phyloP scores from a whole-genome alignment of 257 asterid genomes.

The Scutellaria barbata region DNA sequence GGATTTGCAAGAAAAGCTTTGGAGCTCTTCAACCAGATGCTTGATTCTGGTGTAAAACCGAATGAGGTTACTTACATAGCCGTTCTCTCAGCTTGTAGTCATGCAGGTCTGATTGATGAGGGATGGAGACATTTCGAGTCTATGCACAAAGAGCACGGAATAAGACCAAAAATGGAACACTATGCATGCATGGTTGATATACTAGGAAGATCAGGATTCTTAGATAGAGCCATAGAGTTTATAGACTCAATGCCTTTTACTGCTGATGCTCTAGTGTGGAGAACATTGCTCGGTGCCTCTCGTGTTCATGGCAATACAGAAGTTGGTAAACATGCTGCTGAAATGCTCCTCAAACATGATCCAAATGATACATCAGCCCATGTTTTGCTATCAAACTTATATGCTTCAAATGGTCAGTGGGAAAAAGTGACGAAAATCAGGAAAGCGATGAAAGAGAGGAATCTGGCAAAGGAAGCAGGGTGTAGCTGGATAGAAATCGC shows the following conservation, averaged over 20 bases:
- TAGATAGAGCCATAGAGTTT: slow-evolving; percentile 61
- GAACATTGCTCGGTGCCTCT: slow-evolving; percentile 89
- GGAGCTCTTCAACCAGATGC: slow-evolving; percentile 66
- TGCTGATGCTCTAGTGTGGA: slow-evolving; percentile 84
- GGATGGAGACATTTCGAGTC: slow-evolving; percentile 71
- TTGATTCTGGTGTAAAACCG: slow-evolving; percentile 61
- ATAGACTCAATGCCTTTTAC: slow-evolving; percentile 68
- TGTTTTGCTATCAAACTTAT: slow-evolving; percentile 73
- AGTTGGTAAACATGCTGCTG: slow-evolving; percentile 72
- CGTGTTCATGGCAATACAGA: slow-evolving; percentile 64
- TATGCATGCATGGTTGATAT: slow-evolving; percentile 92
- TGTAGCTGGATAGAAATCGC: slow-evolving; percentile 95
- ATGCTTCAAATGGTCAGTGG: slow-evolving; percentile 79
- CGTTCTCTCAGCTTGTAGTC: slow-evolving; percentile 93
- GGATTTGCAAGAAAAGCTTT: slow-evolving; percentile 70
- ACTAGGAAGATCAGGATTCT: slow-evolving; percentile 69
- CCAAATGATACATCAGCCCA: slow-evolving; percentile 82
- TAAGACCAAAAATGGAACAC: slow-evolving; percentile 86
- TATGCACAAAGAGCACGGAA: slow-evolving; percentile 62
- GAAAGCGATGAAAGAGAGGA: slow-evolving; percentile 71
- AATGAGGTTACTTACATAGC: slow-evolving; percentile 88
- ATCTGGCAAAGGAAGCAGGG: slow-evolving; percentile 84
- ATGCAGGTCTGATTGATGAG: slow-evolving; percentile 69
- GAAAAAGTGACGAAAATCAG: slow-evolving; percentile 62
- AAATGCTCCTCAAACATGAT: slow-evolving; percentile 67